Evolutionary conservation across 108 stramenopile genomes (phyloP).

Genomic region (Seminavis robusta): DNA sequence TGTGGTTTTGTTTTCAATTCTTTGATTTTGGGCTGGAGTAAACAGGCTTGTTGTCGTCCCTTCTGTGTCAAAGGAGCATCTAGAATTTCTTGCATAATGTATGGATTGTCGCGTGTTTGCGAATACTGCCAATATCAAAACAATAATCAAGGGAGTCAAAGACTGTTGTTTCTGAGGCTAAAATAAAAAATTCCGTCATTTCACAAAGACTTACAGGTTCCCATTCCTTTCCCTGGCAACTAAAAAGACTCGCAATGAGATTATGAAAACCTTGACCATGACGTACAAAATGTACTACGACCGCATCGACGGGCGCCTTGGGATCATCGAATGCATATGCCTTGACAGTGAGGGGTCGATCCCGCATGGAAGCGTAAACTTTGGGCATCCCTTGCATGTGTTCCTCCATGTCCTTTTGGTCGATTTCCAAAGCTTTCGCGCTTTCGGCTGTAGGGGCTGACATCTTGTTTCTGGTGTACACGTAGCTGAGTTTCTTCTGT

Average conservation of each 20-base stretch:
- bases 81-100: constrained; percentile 51
- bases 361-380: constrained; percentile 10
- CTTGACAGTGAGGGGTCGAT: constrained; percentile 25
- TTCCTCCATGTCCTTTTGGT: constrained; percentile 33
- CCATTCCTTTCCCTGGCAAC: constrained; percentile 46
- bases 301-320: constrained; percentile 5
- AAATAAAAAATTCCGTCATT: no score
- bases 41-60: constrained; percentile 59
- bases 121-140: no score
- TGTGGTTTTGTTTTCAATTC: constrained; percentile 30
- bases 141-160: no score
- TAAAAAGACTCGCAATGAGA: constrained; percentile 52
- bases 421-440: constrained; percentile 19
- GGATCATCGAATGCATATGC: constrained; percentile 43
- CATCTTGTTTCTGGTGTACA: background rate
- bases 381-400: constrained; percentile 44
- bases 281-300: constrained; percentile 21
- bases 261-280: constrained; percentile 49
- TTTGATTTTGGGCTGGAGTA: constrained; percentile 28
- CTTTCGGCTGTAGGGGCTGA: background rate
- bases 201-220: no score
- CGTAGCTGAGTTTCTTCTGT: background rate
- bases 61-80: constrained; percentile 80
- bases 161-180: no score
- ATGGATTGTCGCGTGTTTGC: constrained; percentile 51